These are phyloP conservation scores for Populus euphratica DNA, from an alignment of 345 rosid species.

Conservation along the genomic window DNA sequence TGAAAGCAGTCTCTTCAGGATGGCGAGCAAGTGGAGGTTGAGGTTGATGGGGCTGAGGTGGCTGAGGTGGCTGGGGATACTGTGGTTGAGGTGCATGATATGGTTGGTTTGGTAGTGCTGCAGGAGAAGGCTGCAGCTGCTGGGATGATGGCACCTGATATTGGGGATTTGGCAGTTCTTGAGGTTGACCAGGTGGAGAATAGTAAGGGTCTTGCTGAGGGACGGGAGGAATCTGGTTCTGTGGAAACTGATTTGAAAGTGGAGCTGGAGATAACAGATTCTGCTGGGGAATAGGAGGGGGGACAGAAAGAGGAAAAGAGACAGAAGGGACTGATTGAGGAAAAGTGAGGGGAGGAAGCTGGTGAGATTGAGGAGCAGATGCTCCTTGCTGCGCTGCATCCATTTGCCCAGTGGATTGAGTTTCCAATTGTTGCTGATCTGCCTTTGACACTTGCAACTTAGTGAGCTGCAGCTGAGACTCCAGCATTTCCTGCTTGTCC, in stretches of 20 bases:
- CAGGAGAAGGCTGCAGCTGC: slow-evolving; percentile 39
- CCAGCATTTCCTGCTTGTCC: slow-evolving; percentile 72
- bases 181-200: slow-evolving; percentile 55
- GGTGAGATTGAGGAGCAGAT: slow-evolving; percentile 52
- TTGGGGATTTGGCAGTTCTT: slow-evolving; percentile 57
- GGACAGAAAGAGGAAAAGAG: slow-evolving; percentile 19
- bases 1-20: slow-evolving; percentile 57
- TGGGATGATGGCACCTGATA: slow-evolving; percentile 54
- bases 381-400: slow-evolving; percentile 46
- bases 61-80: slow-evolving; percentile 55
- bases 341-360: slow-evolving; percentile 34
- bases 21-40: slow-evolving; percentile 59
- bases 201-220: slow-evolving; percentile 71
- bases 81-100: slow-evolving; percentile 47
- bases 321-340: slow-evolving; percentile 34
- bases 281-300: slow-evolving; percentile 44
- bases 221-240: slow-evolving; percentile 38
- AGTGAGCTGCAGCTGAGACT: slow-evolving; percentile 60
- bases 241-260: slow-evolving; percentile 56
- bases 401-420: slow-evolving; percentile 36
- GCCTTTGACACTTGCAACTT: slow-evolving; percentile 55
- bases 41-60: slow-evolving; percentile 46
- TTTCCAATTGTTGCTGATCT: slow-evolving; percentile 44
- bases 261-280: slow-evolving; percentile 51
- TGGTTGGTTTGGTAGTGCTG: slow-evolving; percentile 53